Base-by-base conservation (phyloP, 768 basidiomycete species). In the Pilatotrama ljubarskyi region DNA sequence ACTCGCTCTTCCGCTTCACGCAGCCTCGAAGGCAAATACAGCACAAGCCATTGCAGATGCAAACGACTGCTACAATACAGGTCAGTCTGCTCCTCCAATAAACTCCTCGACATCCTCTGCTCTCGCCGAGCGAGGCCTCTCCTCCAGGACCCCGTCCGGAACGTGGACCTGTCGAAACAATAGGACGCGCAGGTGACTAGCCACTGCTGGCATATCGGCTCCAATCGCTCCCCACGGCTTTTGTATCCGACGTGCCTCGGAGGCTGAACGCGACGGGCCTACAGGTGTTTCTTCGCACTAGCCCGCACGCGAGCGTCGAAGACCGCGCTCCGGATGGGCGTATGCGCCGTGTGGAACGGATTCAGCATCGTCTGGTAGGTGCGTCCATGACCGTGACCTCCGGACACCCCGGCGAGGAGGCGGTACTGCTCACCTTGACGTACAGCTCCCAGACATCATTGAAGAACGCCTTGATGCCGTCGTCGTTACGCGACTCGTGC, bases 361-460 rank as follows among this genome's bases (percentile, higher is more conserved):
- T 97, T 99, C 74, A 97, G 55, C 78, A 85, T 80, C 60, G 90
- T 87, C 95, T 96, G 75, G 38, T n/a, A 26, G 41, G 38, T n/a
- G 25, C 20, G 51, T 38, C 42, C 29, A 35, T 47, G 57, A 59
- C 52, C 43, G 9, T 36, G 62, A 41, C 62, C 59, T 55, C 52
- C 55, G 53, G 43, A 60, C 51, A 61, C 59, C 48, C 40, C 24
- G 4, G 37, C 5, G 32, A 40, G 25, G 36, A 55, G 26, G 46
- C 26, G 50, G 51, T 40, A 43, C 35, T 8, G 36, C 81, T 64
- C 64, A 95, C 97, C 88, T 99, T 99, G 48, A 96, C 85, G 76
- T 96, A 98, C 67, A 91, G 69, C 80, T 99, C 97, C 96, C 97
- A 99, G 26, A 96, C 88, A 9, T 98, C 97, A 68, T 84, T 85